Evolutionary conservation across 1,284 basidiomycete genomes (phyloP), one percentile per base, ranked within the genome.

Genomic region (Sutorius eximius): DNA sequence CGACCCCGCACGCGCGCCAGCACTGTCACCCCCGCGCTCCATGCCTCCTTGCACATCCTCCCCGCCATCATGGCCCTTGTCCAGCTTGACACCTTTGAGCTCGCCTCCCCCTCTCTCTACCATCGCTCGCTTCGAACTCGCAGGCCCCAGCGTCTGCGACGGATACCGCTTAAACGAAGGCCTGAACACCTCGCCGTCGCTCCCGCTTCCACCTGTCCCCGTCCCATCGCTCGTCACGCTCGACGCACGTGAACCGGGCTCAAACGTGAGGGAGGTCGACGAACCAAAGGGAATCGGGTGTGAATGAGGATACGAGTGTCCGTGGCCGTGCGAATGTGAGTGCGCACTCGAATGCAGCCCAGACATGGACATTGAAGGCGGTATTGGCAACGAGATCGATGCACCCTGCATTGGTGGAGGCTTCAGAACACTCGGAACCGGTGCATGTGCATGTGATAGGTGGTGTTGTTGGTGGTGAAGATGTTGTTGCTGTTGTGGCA

Each of bases 151-250:
- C 8, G 85, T 86, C 71, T 87, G 85, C 44, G 84, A 87, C 1
- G 87, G 81, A 32, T 87, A 69, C 27, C 88, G 76, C 73, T 90
- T 90, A 67, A 88, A 89, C 29, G 80, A 77, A 13, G 88, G 87
- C 3, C 87, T 71, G 40, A 74, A 62, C 13, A 64, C 58, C 34
- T 72, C 68, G 6, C 66, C 56, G 27, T 62, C 62, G 11, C 60
- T 61, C 38, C 63, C 63, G 48, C 69, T 64, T 33, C 64, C 54
- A 34, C 68, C 59, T 32, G 65, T 57, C 37, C 63, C 68, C 45
- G 60, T 69, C 32, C 66, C 62, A 37, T 71, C 69, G 43, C 66
- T 71, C 43, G 66, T 59, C 49, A 60, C 66, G 55, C 69, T 74
- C 22, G 75, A 76, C 41, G 67, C 73, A 0, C 72, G 67, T 18